Evolutionary conservation across 2,329 filamentous ascomycete species (phyloP), one percentile per base, ranked within the genome.

Genomic region (Colletotrichum tropicicola): DNA sequence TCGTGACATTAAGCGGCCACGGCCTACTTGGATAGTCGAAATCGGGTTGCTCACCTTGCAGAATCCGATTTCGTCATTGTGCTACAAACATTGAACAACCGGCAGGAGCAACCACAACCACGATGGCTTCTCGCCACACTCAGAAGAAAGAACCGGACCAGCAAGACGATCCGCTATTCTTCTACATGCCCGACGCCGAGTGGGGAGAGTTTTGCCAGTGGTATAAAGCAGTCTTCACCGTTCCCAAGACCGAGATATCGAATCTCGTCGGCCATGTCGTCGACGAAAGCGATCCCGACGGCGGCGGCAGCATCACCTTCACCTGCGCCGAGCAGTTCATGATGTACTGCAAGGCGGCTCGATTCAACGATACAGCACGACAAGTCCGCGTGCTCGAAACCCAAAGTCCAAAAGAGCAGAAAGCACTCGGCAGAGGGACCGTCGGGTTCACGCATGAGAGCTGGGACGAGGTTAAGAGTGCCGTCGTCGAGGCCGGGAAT

Each of bases 291-390:
- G 51, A 69, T 37, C 60, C 62, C 3, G 28, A 65, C 7, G 54
- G 54, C 3, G 28, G 63, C 7, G 54, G 54, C 2, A 17, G 37
- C 44, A 71, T 78, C 47, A 70, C 66, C 3, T 79, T 80, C 68
- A 70, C 67, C 56, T 78, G 74, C 53, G 74, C 75, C 6, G 78
- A 80, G 67, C 77, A 80, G 58, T 79, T 78, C 68, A 80, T 80
- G 77, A 80, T 79, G 78, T 80, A 73, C 65, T 77, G 76, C 72
- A 80, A 80, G 69, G 78, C 77, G 4, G 71, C 69, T 8, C 71
- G 71, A 6, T 80, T 79, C 66, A 45, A 66, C 59, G 77, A 80
- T 66, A 54, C 44, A 13, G 57, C 51, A 1, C 62, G 68, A 4
- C 70, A 73, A 41, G 56, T 51, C 9, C 65, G 53, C 9, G 59